Base-by-base conservation (phyloP, 345 rosid genomes). In the Dipteronia sinensis region DNA sequence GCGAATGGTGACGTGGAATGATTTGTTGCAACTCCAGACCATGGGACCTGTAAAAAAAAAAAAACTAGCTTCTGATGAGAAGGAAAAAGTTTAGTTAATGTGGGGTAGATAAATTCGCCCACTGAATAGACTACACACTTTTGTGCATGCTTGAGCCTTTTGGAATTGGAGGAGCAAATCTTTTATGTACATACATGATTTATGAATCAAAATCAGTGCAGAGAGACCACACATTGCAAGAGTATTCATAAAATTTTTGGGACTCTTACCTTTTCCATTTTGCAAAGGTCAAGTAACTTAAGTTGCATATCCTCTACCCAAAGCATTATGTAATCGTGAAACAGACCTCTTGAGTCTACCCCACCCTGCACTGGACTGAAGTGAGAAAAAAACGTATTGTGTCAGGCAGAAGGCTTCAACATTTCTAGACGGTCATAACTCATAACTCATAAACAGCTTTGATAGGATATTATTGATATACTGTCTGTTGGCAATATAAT, bases 261-360 rank as follows among this genome's bases (percentile, higher is more conserved):
- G 70, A 73, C 65, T 23, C 27, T 86, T 87, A 96, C 99, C 97
- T 90, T 96, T 84, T 96, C 98, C 23, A 92, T 85, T 82, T 87
- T 92, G 87, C 99, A 96, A 12, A 90, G 89, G 44, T 92, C 99
- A 75, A 92, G 98, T 82, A 96, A 88, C 77, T 88, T 89, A 56
- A 90, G 95, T 78, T 95, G 92, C 94, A 92, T 91, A 78, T 96
- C 99, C 85, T 96, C 93, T 71, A 96, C 88, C 98, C 98, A 96
- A 75, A 94, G 86, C 89, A 89, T 80, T 76, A 96, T 94, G 85
- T 94, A 94, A 81, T 86, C 71, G 16, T 96, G 91, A 75, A 96
- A 94, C 83, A 94, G 86, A 27, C 84, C 86, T 80, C 86, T 89
- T 7, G 98, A 93, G 75, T 91, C 94, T 67, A 96, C 89, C 76